A percentile compares a stretch with the other conserved stretches of the same genome.
Conservation (phyloP, 2,329 filamentous ascomycete species). For the Metarhizium guizhouense region DNA sequence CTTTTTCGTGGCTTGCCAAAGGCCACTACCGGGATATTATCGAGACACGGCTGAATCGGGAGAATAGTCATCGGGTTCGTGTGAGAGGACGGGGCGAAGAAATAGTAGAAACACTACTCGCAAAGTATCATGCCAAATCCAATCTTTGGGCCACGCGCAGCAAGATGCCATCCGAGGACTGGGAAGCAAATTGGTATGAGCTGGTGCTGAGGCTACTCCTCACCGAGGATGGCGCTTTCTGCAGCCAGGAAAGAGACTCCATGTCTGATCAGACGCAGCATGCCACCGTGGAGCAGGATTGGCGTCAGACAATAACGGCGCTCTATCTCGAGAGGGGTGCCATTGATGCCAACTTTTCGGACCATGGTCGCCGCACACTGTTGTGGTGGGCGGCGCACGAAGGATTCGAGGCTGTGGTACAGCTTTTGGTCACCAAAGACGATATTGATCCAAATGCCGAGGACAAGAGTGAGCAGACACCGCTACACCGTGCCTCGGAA, state of each 20-base stretch:
- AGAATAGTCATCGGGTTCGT: not conserved
- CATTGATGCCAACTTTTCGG: not conserved
- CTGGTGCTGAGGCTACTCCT: not conserved
- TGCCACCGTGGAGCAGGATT: too few relatives aligned
- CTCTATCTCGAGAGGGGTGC: too few relatives aligned
- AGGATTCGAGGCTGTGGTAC: too few relatives aligned
- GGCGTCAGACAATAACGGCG: too few relatives aligned
- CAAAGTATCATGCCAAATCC: not conserved
- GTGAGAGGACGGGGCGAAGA: not conserved
- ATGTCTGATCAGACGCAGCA: too few relatives aligned
- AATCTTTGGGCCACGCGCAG: not conserved
- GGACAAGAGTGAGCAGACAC: not conserved
- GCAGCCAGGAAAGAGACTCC: too few relatives aligned
- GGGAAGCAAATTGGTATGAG: not conserved
- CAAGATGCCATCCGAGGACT: not conserved
- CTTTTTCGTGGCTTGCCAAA: not conserved
- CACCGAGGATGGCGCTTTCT: not conserved
- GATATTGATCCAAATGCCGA: too few relatives aligned
- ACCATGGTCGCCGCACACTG: not conserved
- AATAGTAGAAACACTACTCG: not conserved
- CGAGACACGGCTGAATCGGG: not conserved
- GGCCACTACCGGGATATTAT: accelerated
- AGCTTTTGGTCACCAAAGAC: too few relatives aligned
- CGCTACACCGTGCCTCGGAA: not conserved
- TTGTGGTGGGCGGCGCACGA: too few relatives aligned